phyloP scores from a whole-genome alignment of 179 eudicot genomes.

The Beta macrorhiza region DNA sequence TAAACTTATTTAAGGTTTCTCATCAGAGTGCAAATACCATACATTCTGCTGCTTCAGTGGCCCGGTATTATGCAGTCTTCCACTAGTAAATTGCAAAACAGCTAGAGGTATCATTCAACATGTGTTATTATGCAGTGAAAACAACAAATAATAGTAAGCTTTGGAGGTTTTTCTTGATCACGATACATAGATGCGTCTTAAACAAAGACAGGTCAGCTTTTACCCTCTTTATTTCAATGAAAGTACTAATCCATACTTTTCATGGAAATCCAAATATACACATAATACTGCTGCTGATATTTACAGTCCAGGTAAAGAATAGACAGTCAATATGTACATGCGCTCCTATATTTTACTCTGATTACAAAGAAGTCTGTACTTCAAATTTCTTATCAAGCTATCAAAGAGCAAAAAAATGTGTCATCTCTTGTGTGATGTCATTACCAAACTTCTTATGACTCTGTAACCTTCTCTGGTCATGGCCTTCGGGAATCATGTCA shows the following conservation, averaged over 20 bases:
- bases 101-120: background rate
- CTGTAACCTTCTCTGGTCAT: slow-evolving; percentile 2
- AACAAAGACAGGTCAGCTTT: background rate
- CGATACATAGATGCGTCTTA: background rate
- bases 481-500: slow-evolving; percentile 23
- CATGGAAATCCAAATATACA: slow-evolving; percentile 13
- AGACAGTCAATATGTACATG: slow-evolving; percentile 30
- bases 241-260: background rate
- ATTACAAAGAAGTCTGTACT: background rate
- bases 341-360: background rate
- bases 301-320: slow-evolving; percentile 31
- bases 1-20: slow-evolving; percentile 6
- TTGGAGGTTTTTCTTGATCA: background rate
- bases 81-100: too few relatives aligned
- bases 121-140: background rate
- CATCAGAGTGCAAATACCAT: background rate
- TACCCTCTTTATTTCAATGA: background rate
- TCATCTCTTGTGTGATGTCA: background rate
- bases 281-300: slow-evolving; percentile 18
- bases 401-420: background rate
- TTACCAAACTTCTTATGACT: slow-evolving; percentile 11
- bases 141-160: background rate
- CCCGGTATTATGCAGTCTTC: background rate
- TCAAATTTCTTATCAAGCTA: too few relatives aligned
- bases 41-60: slow-evolving; percentile 1